Percentiles rank a stretch among this genome's conserved stretches.
Conservation (phyloP, 805 yeast species). For the Tetrapisispora taiwanensis region DNA sequence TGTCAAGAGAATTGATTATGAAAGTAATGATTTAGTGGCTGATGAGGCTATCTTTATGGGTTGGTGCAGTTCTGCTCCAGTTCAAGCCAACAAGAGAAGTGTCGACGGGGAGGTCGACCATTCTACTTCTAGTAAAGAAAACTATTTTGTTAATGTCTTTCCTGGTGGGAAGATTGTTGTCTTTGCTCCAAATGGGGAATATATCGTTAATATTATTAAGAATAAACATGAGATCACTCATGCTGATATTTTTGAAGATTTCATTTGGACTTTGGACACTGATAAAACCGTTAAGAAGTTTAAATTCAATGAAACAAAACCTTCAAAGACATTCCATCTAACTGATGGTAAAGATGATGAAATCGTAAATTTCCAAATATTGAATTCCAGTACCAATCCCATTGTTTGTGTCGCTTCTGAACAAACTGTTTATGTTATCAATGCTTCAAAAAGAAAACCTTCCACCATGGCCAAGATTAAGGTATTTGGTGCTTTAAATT, state of each 20-base stretch:
- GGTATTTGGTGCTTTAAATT: constrained; percentile 11
- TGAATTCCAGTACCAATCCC: constrained; percentile 13
- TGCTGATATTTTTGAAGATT: constrained; percentile 26
- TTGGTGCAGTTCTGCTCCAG: constrained; percentile 17
- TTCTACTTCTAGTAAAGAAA: constrained; percentile 8
- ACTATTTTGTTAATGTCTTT: constrained; percentile 23
- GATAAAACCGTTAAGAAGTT: constrained; percentile 28
- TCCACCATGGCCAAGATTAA: constrained; percentile 17
- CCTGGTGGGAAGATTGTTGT: constrained; percentile 25
- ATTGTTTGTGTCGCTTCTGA: constrained; percentile 24
- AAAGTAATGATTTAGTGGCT: constrained; percentile 21
- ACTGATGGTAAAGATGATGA: constrained; percentile 25
- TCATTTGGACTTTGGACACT: constrained; percentile 28
- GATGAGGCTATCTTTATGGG: constrained; percentile 18
- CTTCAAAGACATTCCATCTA: constrained; percentile 29
- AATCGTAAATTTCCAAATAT: constrained; percentile 23
- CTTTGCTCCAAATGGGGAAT: constrained; percentile 26
- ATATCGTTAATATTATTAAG: constrained; percentile 29
- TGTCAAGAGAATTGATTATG: constrained; percentile 25
- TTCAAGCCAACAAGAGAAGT: constrained; percentile 16
- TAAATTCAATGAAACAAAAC: constrained; percentile 24
- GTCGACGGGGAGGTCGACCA: constrained; percentile 8
- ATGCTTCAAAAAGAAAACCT: constrained; percentile 38
- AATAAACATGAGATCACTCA: constrained; percentile 30
- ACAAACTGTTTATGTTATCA: constrained; percentile 50